Evolutionary conservation across 1,284 basidiomycete genomes (phyloP), one percentile per base, ranked within the genome.

Genomic region (Pseudomicrostroma phylloplanum): DNA sequence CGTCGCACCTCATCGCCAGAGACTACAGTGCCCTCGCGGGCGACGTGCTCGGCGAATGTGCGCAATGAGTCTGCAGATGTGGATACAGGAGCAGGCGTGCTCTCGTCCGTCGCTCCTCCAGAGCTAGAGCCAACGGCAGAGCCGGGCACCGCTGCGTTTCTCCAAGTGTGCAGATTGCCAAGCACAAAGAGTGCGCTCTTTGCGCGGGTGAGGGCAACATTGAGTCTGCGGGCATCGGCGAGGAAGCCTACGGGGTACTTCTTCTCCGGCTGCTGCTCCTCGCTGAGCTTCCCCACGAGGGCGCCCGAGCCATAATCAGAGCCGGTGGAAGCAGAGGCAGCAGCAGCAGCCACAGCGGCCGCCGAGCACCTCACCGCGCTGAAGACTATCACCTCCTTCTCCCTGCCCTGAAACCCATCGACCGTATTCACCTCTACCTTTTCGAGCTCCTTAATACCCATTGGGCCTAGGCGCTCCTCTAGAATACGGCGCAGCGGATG

Each of bases 381-480:
- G 41, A 63, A 48, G 57, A 63, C 55, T 39, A 63, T 56, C n/a
- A 58, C 53, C 11, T 60, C 53, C 51, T 60, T 60, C 40, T 63
- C 62, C 46, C 59, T 36, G 15, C 62, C 62, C 56, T 63, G 62
- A 25, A 63, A 63, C 17, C 59, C 59, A 42, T 63, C 62, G 46
- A 99, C 96, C 0, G 96, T 98, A 78, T 96, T 91, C 82, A 99
- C 97, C 71, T 96, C 90, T 51, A 98, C 86, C 39, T 84, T 86
- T 15, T 72, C 62, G 2, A 62, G n/a, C 51, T 36, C 21, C 6
- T 19, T 15, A 4, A 54, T 25, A 13, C 43, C 43, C 43, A 21
- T 12, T 21, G 15, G 17, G 43, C 17, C 21, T 6, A 48, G 21
- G 12, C 17, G 17, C 17, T 21, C 17, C 43, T 48, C 43, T 6